Evolutionary conservation across 306 rosid species (phyloP).

Genomic region (Fragaria vesca): DNA sequence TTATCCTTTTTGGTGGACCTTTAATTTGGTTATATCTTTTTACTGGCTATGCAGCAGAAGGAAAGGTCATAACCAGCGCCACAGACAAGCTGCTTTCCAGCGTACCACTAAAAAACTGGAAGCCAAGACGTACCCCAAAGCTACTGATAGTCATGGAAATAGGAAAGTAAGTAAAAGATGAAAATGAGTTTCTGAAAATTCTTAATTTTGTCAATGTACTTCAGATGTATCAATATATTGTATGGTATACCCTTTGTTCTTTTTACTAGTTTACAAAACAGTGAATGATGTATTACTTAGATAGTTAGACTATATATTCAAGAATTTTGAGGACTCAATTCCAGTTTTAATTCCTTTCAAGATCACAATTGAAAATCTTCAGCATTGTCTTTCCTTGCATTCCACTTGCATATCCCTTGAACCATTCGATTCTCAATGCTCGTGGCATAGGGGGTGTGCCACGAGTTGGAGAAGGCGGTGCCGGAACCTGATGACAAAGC

Average conservation of each 20-base stretch:
- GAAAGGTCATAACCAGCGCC: conserved; percentile 48
- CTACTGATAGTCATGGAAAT: conserved; percentile 39
- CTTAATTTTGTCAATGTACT: not conserved
- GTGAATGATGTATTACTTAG: not conserved
- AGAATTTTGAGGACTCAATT: not conserved
- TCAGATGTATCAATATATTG: not conserved
- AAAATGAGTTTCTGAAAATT: conserved; percentile 39
- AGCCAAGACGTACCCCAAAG: conserved; percentile 40
- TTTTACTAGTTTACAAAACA: conserved; percentile 1
- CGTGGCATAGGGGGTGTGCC: too few species aligned
- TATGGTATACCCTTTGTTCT: not conserved
- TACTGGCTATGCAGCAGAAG: conserved; percentile 45
- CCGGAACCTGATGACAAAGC: too few species aligned
- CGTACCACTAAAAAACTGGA: conserved; percentile 71
- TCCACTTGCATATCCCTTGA: too few species aligned
- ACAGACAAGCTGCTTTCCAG: conserved; percentile 66
- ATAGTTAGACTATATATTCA: not conserved
- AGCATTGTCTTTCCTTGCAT: not conserved
- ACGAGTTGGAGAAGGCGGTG: too few species aligned
- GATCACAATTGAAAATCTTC: not conserved
- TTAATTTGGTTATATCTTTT: not conserved
- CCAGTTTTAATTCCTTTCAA: not conserved
- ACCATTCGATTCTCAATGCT: too few species aligned
- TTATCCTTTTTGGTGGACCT: not conserved
- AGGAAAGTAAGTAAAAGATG: conserved; percentile 55